These are phyloP conservation scores for Hymenoscyphus fructigenus DNA, from an alignment of 2,329 filamentous ascomycete genomes.

Conservation along the genomic window DNA sequence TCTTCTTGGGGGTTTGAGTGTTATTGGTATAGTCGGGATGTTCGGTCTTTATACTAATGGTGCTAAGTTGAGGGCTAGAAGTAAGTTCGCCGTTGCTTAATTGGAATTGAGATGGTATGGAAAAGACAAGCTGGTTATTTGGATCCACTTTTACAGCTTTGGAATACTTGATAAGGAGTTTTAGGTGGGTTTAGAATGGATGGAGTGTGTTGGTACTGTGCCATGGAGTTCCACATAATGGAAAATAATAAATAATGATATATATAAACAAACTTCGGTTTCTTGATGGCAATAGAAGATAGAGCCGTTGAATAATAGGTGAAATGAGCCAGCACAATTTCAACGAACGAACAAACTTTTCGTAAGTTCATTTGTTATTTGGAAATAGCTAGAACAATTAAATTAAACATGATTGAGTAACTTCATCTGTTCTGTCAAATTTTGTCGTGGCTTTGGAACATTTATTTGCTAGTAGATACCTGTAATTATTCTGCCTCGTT, in stretches of 20 bases:
- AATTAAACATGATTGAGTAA: too few species aligned
- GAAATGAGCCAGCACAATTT: too few species aligned
- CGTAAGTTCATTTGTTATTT: too few species aligned
- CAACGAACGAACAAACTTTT: too few species aligned
- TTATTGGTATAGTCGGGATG: constrained; percentile 51
- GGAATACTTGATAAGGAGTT: background rate
- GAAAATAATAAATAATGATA: background rate
- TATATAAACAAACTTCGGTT: background rate
- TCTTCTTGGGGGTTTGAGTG: constrained; percentile 54
- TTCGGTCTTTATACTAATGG: constrained; percentile 35
- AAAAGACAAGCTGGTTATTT: background rate
- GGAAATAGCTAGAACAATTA: too few species aligned
- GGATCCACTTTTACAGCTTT: background rate
- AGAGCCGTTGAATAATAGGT: too few species aligned
- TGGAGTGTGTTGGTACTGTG: background rate
- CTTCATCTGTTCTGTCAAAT: too few species aligned
- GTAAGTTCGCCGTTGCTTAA: constrained; percentile 24
- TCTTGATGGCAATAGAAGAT: background rate
- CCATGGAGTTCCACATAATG: background rate
- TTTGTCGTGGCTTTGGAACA: too few species aligned
- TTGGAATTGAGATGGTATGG: background rate
- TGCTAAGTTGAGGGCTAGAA: constrained; percentile 23
- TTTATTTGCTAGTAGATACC: too few species aligned
- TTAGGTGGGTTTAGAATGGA: background rate
- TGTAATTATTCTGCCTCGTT: too few species aligned